phyloP scores from a whole-genome alignment of 1,139 yeast species.

The Pichia sp. region DNA sequence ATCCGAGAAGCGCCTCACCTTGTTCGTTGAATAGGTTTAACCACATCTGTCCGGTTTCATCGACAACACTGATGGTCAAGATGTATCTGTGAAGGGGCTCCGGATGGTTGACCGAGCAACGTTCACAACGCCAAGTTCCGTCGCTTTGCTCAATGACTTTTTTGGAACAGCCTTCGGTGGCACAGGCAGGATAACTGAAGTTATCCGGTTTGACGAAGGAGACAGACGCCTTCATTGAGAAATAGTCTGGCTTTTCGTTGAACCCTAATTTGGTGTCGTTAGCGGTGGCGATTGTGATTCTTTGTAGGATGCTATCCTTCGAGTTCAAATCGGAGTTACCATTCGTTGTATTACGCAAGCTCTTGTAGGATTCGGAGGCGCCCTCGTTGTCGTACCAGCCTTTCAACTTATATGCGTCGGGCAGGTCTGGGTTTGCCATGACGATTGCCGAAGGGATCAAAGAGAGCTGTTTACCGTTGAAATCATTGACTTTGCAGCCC shows the following conservation, averaged over 20 bases:
- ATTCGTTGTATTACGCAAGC: slow-evolving; percentile 44
- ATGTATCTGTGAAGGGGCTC: slow-evolving; percentile 79
- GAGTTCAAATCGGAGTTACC: slow-evolving; percentile 31
- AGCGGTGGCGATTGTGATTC: slow-evolving; percentile 65
- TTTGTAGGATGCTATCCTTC: slow-evolving; percentile 34
- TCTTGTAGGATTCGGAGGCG: slow-evolving; percentile 53
- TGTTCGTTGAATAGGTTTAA: slow-evolving; percentile 81
- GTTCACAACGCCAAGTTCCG: slow-evolving; percentile 89
- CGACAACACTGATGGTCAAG: slow-evolving; percentile 66
- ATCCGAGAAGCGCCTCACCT: slow-evolving; percentile 65
- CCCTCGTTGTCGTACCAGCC: slow-evolving; percentile 96
- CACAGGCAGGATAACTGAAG: slow-evolving; percentile 90
- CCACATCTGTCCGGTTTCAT: slow-evolving; percentile 82
- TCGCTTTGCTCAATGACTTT: slow-evolving; percentile 73
- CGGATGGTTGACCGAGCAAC: slow-evolving; percentile 66
- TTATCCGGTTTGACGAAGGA: slow-evolving; percentile 68
- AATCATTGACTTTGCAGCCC: slow-evolving; percentile 86
- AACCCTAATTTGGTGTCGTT: slow-evolving; percentile 67
- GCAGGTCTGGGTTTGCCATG: slow-evolving; percentile 77
- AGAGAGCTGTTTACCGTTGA: slow-evolving; percentile 80
- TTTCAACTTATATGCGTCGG: slow-evolving; percentile 80
- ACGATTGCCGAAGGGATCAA: slow-evolving; percentile 76
- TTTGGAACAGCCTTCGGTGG: slow-evolving; percentile 68
- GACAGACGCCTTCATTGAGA: slow-evolving; percentile 68
- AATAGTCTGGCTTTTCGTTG: slow-evolving; percentile 74